Conservation (phyloP, 805 yeast genomes). For the Wickerhamiella domercqiae region DNA sequence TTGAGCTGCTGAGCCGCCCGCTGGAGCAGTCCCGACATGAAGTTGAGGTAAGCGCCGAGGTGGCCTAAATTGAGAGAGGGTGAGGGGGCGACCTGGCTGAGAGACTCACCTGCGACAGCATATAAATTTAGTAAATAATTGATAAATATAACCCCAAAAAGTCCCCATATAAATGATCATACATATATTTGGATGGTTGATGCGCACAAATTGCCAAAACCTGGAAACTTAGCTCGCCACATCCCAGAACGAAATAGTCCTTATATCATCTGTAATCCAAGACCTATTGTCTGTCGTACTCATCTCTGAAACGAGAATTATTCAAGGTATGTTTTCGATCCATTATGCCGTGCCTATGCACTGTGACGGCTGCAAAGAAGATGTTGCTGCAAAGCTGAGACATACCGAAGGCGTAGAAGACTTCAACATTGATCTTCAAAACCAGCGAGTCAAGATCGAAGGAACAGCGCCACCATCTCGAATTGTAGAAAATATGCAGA, state of each 20-base stretch:
- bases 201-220: too few species aligned
- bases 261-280: too few species aligned
- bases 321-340: constrained; percentile 7
- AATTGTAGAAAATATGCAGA: constrained; percentile 52
- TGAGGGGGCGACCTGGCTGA: too few species aligned
- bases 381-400: constrained; percentile 40
- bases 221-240: too few species aligned
- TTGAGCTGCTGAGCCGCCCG: constrained; percentile 48
- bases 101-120: too few species aligned
- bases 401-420: constrained; percentile 30
- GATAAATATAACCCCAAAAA: too few species aligned
- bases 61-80: too few species aligned
- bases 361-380: constrained; percentile 55
- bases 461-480: constrained; percentile 66
- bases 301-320: neutral
- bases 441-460: constrained; percentile 48
- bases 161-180: too few species aligned
- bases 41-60: constrained; percentile 12
- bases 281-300: too few species aligned
- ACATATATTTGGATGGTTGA: too few species aligned
- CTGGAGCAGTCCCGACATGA: constrained; percentile 29
- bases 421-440: constrained; percentile 40
- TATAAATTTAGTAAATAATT: too few species aligned
- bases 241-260: too few species aligned
- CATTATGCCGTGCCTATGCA: constrained; percentile 69